These are phyloP conservation scores for Isatis lusitanica DNA, from an alignment of 441 rosid species.

Conservation along the genomic window DNA sequence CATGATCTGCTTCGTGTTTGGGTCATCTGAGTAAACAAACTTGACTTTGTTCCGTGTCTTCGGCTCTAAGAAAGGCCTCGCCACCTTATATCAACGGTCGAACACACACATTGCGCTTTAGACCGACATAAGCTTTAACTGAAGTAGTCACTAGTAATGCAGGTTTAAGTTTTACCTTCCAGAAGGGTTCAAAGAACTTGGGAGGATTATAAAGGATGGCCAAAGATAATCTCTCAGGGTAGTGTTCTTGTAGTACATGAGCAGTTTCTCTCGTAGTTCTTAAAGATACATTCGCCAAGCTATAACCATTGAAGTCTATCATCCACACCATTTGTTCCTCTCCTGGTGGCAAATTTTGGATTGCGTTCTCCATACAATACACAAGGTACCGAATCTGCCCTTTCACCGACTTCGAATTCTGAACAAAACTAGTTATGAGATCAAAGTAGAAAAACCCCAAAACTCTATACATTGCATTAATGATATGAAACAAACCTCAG, in stretches of 20 bases:
- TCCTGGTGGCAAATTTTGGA: conserved; percentile 65
- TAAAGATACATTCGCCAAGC: conserved; percentile 68
- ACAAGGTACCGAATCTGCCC: conserved; percentile 88
- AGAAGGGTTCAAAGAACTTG: conserved; percentile 92
- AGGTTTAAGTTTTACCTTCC: conserved; percentile 49
- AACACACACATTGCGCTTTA: background rate
- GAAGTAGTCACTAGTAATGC: background rate
- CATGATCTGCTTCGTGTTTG: conserved; percentile 60
- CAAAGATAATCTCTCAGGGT: conserved; percentile 84
- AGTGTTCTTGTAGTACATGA: conserved; percentile 79
- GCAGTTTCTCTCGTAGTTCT: conserved; percentile 85
- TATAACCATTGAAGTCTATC: conserved; percentile 81
- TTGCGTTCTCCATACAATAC: conserved; percentile 97
- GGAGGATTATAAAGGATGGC: conserved; percentile 90
- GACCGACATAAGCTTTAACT: background rate
- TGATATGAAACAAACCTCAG: conserved; percentile 56
- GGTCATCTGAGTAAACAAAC: conserved; percentile 78
- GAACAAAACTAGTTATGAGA: conserved; percentile 36
- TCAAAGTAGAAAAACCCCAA: background rate
- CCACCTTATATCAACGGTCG: conserved; percentile 49
- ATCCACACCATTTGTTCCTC: conserved; percentile 96
- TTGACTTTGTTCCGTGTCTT: conserved; percentile 85
- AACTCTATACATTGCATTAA: background rate
- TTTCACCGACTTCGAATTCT: conserved; percentile 88
- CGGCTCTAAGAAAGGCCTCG: conserved; percentile 81